Conservation (phyloP, 768 basidiomycete genomes). For the Boletus rex-veris region DNA sequence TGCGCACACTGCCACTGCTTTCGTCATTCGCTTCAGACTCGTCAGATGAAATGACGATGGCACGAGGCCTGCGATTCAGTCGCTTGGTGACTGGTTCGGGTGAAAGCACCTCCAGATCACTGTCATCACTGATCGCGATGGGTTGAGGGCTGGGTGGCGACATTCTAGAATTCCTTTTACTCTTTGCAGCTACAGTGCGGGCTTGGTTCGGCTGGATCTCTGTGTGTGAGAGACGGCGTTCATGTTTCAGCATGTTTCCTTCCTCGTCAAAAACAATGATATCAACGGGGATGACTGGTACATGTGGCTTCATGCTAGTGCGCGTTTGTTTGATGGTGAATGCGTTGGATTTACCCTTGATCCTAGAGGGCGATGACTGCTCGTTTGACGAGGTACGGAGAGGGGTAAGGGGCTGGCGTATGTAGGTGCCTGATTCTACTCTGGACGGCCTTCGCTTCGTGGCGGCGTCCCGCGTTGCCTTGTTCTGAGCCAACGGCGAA, state of each 20-base stretch:
- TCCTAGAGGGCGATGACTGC: conserved; percentile 15
- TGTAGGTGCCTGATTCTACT: conserved; percentile 14
- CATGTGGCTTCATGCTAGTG: conserved; percentile 37
- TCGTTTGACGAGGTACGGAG: conserved; percentile 38
- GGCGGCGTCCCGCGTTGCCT: conserved; percentile 4
- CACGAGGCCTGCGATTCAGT: conserved; percentile 11
- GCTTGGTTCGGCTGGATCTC: conserved; percentile 37
- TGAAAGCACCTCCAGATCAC: conserved; percentile 28
- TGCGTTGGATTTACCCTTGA: conserved; percentile 23
- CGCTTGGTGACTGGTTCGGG: conserved; percentile 11
- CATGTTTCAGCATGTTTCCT: conserved; percentile 57
- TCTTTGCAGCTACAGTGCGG: conserved; percentile 3
- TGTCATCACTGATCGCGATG: conserved; percentile 28
- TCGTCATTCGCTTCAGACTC: conserved; percentile 40
- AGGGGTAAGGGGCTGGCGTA: conserved; percentile 41
- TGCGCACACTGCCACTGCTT: neutral
- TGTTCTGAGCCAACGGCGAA: conserved; percentile 24
- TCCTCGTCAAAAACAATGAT: conserved; percentile 62
- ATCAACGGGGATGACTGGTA: conserved; percentile 58
- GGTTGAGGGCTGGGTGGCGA: conserved; percentile 4
- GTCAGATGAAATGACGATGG: conserved; percentile 43
- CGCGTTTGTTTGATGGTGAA: conserved; percentile 11
- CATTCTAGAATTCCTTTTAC: conserved; percentile 3
- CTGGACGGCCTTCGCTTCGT: conserved; percentile 16
- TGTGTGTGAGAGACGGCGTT: conserved; percentile 53